A percentile compares a stretch with the other conserved stretches of the same genome.
Evolutionary conservation across 371 early-diverging fungal genomes (phyloP).

Genomic region (Lichtheimia corymbifera): DNA sequence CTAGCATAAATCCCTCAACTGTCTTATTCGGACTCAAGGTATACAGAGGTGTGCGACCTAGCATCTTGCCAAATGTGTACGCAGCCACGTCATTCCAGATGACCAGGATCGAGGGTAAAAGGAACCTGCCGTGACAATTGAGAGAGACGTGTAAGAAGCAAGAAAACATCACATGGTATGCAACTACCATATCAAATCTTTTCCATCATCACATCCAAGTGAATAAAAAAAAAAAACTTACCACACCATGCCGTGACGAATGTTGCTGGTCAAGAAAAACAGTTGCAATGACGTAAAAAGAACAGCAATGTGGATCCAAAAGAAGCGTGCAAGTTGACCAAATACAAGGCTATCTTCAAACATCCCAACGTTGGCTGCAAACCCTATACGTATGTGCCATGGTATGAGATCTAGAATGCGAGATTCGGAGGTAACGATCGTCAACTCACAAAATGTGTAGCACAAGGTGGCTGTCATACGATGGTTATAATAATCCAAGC

Average conservation of each 20-base stretch:
- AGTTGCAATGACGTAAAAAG: conserved; percentile 26
- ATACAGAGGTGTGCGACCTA: conserved; percentile 93
- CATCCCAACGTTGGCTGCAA: background rate
- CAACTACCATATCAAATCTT: background rate
- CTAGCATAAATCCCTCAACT: conserved; percentile 98
- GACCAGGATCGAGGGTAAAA: conserved; percentile 92
- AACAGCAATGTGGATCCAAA: conserved; percentile 29
- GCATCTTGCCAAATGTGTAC: conserved; percentile 93
- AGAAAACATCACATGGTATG: background rate
- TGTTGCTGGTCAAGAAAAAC: conserved; percentile 24
- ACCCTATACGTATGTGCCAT: background rate
- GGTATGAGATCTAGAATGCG: background rate
- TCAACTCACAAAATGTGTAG: conserved; percentile 9
- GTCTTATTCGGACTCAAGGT: conserved; percentile 99
- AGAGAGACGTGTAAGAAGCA: background rate
- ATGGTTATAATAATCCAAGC: background rate
- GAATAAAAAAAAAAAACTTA: conserved; percentile 2
- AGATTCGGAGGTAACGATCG: background rate
- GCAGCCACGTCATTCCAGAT: conserved; percentile 98
- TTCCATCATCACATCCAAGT: no score
- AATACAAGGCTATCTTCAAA: background rate
- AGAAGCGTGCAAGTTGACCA: conserved; percentile 19
- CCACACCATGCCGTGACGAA: conserved; percentile 28
- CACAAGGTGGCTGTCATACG: conserved; percentile 1
- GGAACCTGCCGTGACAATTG: conserved; percentile 51